Percentiles rank a stretch among this genome's conserved stretches.
These are phyloP conservation scores for Syncephalis plumigaleata DNA, from an alignment of 371 early-diverging fungal genomes.

Conservation along the genomic window DNA sequence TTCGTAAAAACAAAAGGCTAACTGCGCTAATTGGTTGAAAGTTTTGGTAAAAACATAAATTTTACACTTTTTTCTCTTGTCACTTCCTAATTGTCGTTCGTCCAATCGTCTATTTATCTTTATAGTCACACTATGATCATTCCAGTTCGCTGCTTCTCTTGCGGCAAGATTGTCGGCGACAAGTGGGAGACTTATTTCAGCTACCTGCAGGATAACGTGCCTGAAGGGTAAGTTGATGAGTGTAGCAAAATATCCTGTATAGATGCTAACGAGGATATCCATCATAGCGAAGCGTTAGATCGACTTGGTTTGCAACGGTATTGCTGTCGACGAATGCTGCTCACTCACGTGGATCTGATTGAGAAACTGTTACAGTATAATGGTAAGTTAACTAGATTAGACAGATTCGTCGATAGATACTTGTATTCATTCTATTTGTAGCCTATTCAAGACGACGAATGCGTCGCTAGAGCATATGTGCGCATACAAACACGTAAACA, in stretches of 20 bases:
- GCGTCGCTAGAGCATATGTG: too few relatives aligned
- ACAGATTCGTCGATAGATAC: neutral
- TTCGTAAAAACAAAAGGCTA: too few relatives aligned
- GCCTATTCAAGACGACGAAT: too few relatives aligned
- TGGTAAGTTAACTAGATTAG: slow-evolving; percentile 32
- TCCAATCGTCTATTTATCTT: neutral
- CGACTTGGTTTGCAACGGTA: slow-evolving; percentile 89
- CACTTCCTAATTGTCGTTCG: too few relatives aligned
- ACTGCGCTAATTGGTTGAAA: too few relatives aligned
- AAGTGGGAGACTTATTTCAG: slow-evolving; percentile 92
- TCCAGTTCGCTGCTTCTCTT: slow-evolving; percentile 92
- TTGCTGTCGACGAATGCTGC: slow-evolving; percentile 98
- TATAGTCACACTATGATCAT: slow-evolving; percentile 64
- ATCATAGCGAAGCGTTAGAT: slow-evolving; percentile 73
- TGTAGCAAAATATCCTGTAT: too few relatives aligned
- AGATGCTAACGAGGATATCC: neutral
- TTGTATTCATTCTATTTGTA: too few relatives aligned
- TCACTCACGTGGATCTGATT: slow-evolving; percentile 98
- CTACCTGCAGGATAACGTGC: slow-evolving; percentile 54
- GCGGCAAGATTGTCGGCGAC: slow-evolving; percentile 98
- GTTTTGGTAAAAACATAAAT: too few relatives aligned
- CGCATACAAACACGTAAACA: too few relatives aligned
- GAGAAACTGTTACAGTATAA: slow-evolving; percentile 96
- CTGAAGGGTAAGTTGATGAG: slow-evolving; percentile 45
- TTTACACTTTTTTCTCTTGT: too few relatives aligned